phyloP scores from a whole-genome alignment of 164 flowering plant genomes.

The Litsea cubeba region DNA sequence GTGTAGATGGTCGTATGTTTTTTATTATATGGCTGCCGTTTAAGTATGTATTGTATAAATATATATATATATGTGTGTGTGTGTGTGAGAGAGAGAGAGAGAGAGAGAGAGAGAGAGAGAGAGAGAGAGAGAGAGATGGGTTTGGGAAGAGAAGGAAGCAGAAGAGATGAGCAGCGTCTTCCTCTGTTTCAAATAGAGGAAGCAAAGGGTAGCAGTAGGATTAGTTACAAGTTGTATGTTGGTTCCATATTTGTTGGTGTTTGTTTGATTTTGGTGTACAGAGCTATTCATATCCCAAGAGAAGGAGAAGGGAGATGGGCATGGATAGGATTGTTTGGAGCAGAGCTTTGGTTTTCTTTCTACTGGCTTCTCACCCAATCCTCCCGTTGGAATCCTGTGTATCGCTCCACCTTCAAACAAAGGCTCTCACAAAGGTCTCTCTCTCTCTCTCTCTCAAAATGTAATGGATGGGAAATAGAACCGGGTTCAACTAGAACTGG shows the following conservation, averaged over 20 bases:
- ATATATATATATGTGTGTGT: too few species aligned
- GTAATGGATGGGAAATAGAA: background rate
- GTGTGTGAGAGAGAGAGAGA: too few species aligned
- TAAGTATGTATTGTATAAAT: too few species aligned
- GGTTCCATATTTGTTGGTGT: conserved; percentile 20
- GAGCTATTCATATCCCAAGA: conserved; percentile 21
- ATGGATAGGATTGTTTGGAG: conserved; percentile 38
- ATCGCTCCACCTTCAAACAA: conserved; percentile 32
- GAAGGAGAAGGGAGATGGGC: conserved; percentile 19
- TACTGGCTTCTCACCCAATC: conserved; percentile 30
- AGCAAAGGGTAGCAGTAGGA: conserved; percentile 15
- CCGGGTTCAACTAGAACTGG: too few species aligned
- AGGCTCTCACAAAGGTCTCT: conserved; percentile 38
- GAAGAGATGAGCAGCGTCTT: conserved; percentile 6
- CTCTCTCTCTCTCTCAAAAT: background rate
- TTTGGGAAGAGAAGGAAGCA: background rate
- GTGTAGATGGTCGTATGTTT: too few species aligned
- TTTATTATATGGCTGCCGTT: too few species aligned
- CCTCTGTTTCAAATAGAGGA: conserved; percentile 28
- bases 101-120: background rate
- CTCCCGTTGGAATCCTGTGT: conserved; percentile 29
- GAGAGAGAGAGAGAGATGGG: background rate
- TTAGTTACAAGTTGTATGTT: conserved; percentile 14
- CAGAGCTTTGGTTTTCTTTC: conserved; percentile 41
- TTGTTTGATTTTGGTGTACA: conserved; percentile 24